Base-by-base conservation (phyloP, 106 monocot genomes). In the Triglochin maritima region DNA sequence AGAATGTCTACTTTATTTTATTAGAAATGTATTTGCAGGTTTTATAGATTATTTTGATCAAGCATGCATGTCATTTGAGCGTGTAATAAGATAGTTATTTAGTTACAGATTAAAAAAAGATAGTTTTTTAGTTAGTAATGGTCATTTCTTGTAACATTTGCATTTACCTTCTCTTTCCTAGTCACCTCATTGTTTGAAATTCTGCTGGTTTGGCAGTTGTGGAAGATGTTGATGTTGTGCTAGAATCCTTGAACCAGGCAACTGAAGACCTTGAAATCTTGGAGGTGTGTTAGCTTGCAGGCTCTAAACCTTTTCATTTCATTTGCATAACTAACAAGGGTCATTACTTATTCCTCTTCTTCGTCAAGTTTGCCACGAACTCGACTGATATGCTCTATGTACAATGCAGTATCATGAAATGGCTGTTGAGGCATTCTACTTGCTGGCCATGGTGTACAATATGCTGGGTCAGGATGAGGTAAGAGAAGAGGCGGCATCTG, bases 341-440 rank as follows among this genome's bases (percentile, higher is more conserved):
- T 29, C 29, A 29, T 29, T 29, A 29, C 29, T 29, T 29, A 29
- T 29, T 29, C 29, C 29, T 29, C 29, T 29, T 29, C 29, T 29
- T 29, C 29, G 29, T 29, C 29, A 29, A 29, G 29, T 29, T 29
- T 29, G 29, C 29, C 29, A 29, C 29, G 1, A 29, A 29, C 29
- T 29, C 29, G 29, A 29, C 9, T 42, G 41, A n/a, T 9, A 13
- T 57, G n/a, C 57, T 55, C 29, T 54, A 56, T 45, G 46, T 68
- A 4, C 41, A 6, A 15, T 68, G 41, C 69, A 95, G 88, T 91
- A 82, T 81, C 80, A 92, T 59, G 87, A 90, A 80, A 81, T 86
- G 81, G 84, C 84, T 44, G 84, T 92, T 56, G 98, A 99, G 70
- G 92, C 88, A 42, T 98, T 82, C 76, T 98, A 91, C 54, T 70